Evolutionary conservation across 352 stramenopile species (phyloP), one percentile per base, ranked within the genome.

Genomic region (Peronospora farinosa): DNA sequence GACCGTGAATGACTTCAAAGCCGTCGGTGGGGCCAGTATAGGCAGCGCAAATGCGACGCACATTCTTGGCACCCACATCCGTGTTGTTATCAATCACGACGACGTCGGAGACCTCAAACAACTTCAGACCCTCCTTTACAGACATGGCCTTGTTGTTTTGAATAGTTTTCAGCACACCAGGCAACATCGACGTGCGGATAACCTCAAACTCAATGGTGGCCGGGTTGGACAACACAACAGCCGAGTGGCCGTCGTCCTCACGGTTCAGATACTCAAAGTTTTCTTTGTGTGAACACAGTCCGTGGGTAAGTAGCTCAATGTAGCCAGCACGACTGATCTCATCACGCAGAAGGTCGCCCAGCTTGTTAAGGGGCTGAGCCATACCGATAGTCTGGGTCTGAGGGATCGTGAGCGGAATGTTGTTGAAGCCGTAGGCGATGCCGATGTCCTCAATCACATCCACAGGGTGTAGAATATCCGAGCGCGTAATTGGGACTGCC

Each of bases 351-450:
- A 98, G 83, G 68, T 99, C 97, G 17, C 88, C 88, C 31, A 99
- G 81, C 51, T 97, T 95, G 78, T 99, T 99, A 2, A 99, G 76
- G 7, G 96, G 96, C 63, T 98, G 93, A 36, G 97, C 83, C 45
- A 78, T 77, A 47, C 96, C 97, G 19, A 98, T 96, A 7, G 95
- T 98, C 63, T 96, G 84, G 32, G 96, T 99, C 12, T 76, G 63
- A 25, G 97, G 97, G 28, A 98, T 84, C 51, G 78, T 97, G 35
- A 92, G 91, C 36, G 91, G 85, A 64, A 99, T 98, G 57, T 99
- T 99, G 82, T 99, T 98, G 70, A 98, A 99, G 33, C 97, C 97
- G 71, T 98, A 99, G 1, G 97, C 96, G 60, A 99, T 99, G 35
- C 95, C 97, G 19, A 99, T 91, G 70, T 99, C 97, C 75, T 99